Percentiles rank a stretch among this genome's conserved stretches.
phyloP scores from a whole-genome alignment of 192 early-diverging fungal species.

The Obelidium mucronatum region DNA sequence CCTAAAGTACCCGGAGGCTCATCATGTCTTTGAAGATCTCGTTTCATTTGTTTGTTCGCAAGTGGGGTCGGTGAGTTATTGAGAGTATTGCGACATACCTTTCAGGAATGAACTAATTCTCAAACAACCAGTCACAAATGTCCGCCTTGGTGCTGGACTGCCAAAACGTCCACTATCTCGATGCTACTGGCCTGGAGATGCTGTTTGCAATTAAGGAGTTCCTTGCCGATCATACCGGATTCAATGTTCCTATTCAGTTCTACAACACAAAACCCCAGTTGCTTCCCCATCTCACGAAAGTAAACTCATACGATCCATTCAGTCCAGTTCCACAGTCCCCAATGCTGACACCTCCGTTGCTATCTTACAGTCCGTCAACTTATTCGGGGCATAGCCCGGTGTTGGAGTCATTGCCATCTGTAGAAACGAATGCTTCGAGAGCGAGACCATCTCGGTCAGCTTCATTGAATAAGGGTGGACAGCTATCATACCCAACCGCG shows the following conservation, averaged over 20 bases:
- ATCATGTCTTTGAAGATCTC: neutral
- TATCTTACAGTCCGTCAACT: neutral
- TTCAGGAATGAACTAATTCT: no score
- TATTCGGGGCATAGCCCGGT: neutral
- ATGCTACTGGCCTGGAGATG: neutral
- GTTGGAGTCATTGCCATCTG: neutral
- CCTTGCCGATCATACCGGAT: neutral
- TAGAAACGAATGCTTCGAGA: no score
- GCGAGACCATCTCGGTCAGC: no score
- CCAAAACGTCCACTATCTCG: neutral
- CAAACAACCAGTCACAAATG: neutral
- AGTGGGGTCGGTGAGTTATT: neutral
- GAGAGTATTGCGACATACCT: no score
- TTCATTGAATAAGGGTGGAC: no score
- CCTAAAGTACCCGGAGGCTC: constrained; percentile 10
- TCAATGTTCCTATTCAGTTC: neutral
- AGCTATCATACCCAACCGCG: no score
- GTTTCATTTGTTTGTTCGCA: neutral
- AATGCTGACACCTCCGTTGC: neutral
- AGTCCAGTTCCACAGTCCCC: neutral
- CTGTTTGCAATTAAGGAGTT: neutral
- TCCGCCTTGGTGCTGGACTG: neutral
- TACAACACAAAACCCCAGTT: neutral
- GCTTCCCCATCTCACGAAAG: neutral
- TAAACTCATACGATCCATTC: neutral